These are phyloP conservation scores for Brassica hybrid DNA, from an alignment of 441 rosid genomes.

Conservation along the genomic window DNA sequence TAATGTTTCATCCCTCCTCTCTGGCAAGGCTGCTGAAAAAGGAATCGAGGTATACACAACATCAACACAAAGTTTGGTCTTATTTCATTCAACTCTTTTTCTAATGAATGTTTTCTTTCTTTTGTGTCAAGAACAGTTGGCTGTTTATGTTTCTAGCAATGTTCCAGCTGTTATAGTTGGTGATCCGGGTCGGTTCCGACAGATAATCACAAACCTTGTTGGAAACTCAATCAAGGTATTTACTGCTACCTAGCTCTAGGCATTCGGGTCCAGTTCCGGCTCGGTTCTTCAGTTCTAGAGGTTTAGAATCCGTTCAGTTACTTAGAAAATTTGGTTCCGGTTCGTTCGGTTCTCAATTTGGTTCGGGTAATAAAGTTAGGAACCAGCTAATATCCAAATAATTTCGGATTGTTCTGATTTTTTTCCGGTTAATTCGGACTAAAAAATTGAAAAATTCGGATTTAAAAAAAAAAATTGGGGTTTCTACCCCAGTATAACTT, in stretches of 20 bases:
- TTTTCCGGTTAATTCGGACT: too few relatives aligned
- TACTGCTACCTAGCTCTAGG: background rate
- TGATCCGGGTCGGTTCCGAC: slow-evolving; percentile 87
- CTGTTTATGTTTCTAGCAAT: slow-evolving; percentile 75
- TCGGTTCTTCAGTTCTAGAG: too few relatives aligned
- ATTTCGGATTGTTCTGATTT: too few relatives aligned
- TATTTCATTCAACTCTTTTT: background rate
- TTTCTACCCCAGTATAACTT: background rate
- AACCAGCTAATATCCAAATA: too few relatives aligned
- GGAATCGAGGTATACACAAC: slow-evolving; percentile 68
- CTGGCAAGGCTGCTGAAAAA: slow-evolving; percentile 74
- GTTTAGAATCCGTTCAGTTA: too few relatives aligned
- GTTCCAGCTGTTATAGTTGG: slow-evolving; percentile 88
- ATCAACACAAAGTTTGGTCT: background rate
- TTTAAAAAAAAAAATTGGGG: too few relatives aligned
- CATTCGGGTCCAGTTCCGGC: too few relatives aligned
- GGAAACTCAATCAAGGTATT: slow-evolving; percentile 93
- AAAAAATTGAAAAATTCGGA: too few relatives aligned
- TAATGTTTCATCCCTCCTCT: slow-evolving; percentile 72
- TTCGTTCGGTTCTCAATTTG: too few relatives aligned
- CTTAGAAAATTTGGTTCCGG: too few relatives aligned
- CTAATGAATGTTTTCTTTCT: slow-evolving; percentile 37
- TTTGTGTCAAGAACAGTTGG: slow-evolving; percentile 58
- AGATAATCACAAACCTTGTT: slow-evolving; percentile 91
- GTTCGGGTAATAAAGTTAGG: too few relatives aligned